phyloP scores from a whole-genome alignment of 306 rosid species.

The Quillaja saponaria region DNA sequence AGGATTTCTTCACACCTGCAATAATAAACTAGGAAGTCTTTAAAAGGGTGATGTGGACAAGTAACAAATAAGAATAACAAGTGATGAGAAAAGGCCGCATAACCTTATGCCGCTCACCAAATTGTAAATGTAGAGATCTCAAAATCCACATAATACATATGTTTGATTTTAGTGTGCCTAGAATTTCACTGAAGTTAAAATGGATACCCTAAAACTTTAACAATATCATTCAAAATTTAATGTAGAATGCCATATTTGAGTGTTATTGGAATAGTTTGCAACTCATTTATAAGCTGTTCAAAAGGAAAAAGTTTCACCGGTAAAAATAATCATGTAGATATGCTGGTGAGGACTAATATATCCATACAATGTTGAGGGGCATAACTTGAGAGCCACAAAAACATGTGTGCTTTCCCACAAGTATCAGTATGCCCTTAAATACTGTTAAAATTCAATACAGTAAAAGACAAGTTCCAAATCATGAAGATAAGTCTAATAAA shows the following conservation, averaged over 20 bases:
- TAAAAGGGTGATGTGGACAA: no score
- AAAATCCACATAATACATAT: neutral
- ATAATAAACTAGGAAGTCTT: slow-evolving; percentile 12
- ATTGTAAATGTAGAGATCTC: neutral
- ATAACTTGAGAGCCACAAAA: no score
- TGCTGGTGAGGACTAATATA: no score
- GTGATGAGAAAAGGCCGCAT: neutral
- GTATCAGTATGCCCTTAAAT: no score
- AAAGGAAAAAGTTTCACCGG: neutral
- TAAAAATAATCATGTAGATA: no score
- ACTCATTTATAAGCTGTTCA: slow-evolving; percentile 2
- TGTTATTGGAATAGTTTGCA: neutral
- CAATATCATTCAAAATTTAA: slow-evolving; percentile 4
- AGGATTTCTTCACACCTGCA: slow-evolving; percentile 83
- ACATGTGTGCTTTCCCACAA: no score
- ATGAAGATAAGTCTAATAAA: no score
- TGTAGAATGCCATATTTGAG: neutral
- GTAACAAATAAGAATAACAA: neutral
- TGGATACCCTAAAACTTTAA: slow-evolving; percentile 6
- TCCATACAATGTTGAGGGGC: no score
- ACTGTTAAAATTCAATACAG: no score
- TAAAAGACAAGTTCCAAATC: no score
- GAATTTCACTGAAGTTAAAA: slow-evolving; percentile 4
- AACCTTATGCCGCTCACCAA: neutral
- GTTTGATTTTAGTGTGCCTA: slow-evolving; percentile 1